phyloP scores from a whole-genome alignment of 257 asterid species.

The Capsicum chinense region DNA sequence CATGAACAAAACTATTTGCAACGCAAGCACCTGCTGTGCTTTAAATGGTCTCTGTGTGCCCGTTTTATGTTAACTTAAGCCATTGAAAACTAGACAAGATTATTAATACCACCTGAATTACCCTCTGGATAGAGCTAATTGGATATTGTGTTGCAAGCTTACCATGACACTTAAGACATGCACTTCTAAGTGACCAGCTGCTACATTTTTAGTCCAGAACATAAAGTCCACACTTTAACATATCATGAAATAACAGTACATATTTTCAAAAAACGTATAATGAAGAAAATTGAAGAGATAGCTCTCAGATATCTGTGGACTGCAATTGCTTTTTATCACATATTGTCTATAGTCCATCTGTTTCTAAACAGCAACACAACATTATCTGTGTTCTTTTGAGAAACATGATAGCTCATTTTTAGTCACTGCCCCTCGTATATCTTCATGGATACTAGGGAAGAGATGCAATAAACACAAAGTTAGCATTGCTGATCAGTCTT shows the following conservation, averaged over 20 bases:
- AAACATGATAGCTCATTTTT: slow-evolving; percentile 15
- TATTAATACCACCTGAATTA: background rate
- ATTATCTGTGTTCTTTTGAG: slow-evolving; percentile 15
- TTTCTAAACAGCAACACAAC: slow-evolving; percentile 21
- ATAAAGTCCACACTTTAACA: background rate
- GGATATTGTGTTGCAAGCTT: background rate
- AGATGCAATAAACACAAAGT: slow-evolving; percentile 1
- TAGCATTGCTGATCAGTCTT: background rate
- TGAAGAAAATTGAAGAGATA: background rate
- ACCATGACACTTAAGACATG: background rate
- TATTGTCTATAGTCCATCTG: background rate
- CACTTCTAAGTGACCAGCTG: background rate
- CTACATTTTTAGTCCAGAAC: background rate
- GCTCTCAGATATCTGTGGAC: background rate
- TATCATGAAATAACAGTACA: background rate
- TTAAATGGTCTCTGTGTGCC: background rate
- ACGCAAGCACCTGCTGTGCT: background rate
- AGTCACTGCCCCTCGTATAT: slow-evolving; percentile 2
- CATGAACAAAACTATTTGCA: slow-evolving; percentile 9
- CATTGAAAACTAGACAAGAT: slow-evolving; percentile 2
- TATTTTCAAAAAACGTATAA: background rate
- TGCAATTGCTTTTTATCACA: background rate
- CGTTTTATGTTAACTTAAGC: background rate
- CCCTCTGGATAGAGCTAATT: slow-evolving; percentile 6
- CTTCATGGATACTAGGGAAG: slow-evolving; percentile 1